Percentiles rank a stretch among this genome's conserved stretches.
These are phyloP conservation scores for Uncinocarpus reesii DNA, from an alignment of 2,329 filamentous ascomycete species.

Conservation along the genomic window DNA sequence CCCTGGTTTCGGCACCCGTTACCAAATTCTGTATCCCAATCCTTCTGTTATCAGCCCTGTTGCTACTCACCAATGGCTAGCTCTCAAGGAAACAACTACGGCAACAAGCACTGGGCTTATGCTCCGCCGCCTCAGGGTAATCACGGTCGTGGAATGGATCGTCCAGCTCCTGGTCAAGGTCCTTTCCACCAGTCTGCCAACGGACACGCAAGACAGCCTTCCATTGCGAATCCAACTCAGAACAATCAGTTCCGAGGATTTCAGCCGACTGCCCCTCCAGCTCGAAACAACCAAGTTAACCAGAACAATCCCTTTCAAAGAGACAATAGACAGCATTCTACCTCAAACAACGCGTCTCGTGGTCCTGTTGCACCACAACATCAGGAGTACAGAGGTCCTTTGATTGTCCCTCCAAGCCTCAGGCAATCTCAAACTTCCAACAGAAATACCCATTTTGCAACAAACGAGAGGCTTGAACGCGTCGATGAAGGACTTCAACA, in stretches of 20 bases:
- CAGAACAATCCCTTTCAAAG: neutral
- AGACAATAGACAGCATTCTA: neutral
- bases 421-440: neutral
- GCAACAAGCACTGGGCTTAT: neutral
- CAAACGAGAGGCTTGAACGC: neutral
- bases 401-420: conserved; percentile 12
- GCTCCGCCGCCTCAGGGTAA: neutral
- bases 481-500: neutral
- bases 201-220: neutral
- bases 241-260: neutral
- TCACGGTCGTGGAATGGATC: neutral
- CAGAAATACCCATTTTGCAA: neutral
- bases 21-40: neutral
- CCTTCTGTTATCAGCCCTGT: neutral
- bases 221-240: neutral
- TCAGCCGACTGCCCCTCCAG: neutral
- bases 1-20: neutral
- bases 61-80: conserved; percentile 4
- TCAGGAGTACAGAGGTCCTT: conserved; percentile 14
- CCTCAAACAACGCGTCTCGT: neutral
- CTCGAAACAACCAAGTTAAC: neutral
- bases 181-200: neutral
- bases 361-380: neutral
- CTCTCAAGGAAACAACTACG: neutral
- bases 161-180: neutral